phyloP scores from a whole-genome alignment of 768 basidiomycete genomes.

The Imleria badia region DNA sequence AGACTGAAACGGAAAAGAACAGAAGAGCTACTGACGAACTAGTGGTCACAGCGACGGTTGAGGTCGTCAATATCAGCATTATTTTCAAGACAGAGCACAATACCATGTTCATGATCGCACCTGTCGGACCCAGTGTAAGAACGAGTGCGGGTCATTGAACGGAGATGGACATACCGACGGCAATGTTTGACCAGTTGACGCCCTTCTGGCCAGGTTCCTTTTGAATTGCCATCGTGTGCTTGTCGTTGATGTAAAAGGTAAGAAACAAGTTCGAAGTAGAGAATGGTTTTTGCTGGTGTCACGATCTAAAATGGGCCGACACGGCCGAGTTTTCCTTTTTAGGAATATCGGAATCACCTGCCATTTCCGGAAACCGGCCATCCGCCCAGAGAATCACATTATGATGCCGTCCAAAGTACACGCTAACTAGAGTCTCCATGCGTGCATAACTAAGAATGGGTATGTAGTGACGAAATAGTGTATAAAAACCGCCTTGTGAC shows the following conservation, averaged over 20 bases:
- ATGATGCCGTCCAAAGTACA: constrained; percentile 25
- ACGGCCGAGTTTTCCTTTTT: background rate
- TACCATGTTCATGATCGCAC: constrained; percentile 99
- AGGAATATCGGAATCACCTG: background rate
- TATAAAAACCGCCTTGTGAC: constrained; percentile 23
- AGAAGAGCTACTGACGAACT: constrained; percentile 46
- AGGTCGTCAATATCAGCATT: constrained; percentile 8
- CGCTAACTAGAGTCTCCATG: constrained; percentile 22
- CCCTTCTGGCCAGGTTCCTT: constrained; percentile 90
- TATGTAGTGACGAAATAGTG: constrained; percentile 27
- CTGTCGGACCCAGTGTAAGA: constrained; percentile 39
- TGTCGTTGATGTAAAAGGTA: constrained; percentile 18
- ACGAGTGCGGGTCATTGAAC: constrained; percentile 17
- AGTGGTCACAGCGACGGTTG: background rate
- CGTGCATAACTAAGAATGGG: constrained; percentile 25
- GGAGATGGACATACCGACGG: constrained; percentile 66
- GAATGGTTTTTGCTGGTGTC: background rate
- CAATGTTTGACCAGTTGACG: constrained; percentile 93
- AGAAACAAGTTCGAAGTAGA: constrained; percentile 2
- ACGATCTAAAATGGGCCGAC: constrained; percentile 10
- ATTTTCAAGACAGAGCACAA: constrained; percentile 34
- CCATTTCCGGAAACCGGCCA: constrained; percentile 1
- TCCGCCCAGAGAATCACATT: no score
- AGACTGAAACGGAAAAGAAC: background rate
- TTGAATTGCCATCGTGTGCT: constrained; percentile 67